phyloP scores from a whole-genome alignment of 2,329 filamentous ascomycete genomes.

The Fusarium sp. region DNA sequence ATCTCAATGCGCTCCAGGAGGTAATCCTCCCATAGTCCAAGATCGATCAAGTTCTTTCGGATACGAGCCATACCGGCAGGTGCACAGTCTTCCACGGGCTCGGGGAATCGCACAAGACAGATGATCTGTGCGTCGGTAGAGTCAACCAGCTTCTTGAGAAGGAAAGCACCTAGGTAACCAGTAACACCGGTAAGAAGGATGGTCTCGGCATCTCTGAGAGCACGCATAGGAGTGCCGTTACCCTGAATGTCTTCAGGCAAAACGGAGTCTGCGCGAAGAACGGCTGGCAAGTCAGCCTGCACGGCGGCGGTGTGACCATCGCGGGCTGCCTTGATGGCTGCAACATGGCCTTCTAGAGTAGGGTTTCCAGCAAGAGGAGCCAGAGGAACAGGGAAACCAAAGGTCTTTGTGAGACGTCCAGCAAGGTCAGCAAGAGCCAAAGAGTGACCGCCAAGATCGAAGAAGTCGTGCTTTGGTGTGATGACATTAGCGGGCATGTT shows the following conservation, averaged over 20 bases:
- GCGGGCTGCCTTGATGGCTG: constrained; percentile 75
- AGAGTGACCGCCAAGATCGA: constrained; percentile 83
- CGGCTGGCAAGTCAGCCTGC: constrained; percentile 78
- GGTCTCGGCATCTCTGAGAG: constrained; percentile 73
- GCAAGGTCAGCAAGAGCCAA: constrained; percentile 81
- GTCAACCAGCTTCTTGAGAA: constrained; percentile 75
- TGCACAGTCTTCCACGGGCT: constrained; percentile 71
- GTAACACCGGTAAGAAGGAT: constrained; percentile 80
- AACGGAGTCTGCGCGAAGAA: constrained; percentile 73
- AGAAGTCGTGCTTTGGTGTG: constrained; percentile 79
- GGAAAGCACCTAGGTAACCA: constrained; percentile 79
- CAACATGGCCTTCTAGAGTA: constrained; percentile 77
- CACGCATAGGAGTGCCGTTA: constrained; percentile 62
- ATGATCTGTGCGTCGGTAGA: constrained; percentile 75
- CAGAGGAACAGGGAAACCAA: constrained; percentile 79
- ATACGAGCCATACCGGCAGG: constrained; percentile 77
- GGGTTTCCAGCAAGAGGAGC: constrained; percentile 76
- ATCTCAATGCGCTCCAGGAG: constrained; percentile 83
- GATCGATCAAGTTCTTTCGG: constrained; percentile 79
- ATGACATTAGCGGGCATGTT: constrained; percentile 71
- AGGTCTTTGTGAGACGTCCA: constrained; percentile 73
- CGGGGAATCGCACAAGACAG: constrained; percentile 78
- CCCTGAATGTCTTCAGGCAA: constrained; percentile 77
- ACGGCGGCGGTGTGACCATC: constrained; percentile 80
- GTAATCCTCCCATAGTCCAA: constrained; percentile 80